Evolutionary conservation across 2,329 filamentous ascomycete species (phyloP), one percentile per base, ranked within the genome.

Genomic region (Alternaria sp.): DNA sequence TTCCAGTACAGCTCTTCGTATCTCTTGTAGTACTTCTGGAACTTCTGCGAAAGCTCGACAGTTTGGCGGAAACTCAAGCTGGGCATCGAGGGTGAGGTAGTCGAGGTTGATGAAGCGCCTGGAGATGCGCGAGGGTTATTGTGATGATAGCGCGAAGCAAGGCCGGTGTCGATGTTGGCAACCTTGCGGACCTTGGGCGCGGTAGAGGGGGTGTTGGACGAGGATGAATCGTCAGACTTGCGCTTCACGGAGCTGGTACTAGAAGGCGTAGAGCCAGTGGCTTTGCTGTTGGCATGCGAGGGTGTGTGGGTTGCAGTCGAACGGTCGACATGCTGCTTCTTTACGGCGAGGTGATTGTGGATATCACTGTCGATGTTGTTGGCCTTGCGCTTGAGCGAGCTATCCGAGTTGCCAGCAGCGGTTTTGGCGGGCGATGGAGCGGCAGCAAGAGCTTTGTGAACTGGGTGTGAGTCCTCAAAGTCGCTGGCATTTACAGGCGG

Each of bases 401-500:
- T 69, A 54, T 79, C 72, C 9, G 76, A 74, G 59, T 75, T 74
- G 61, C 66, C 71, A 28, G 70, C 71, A 30, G 70, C 67, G 16
- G 62, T 62, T 59, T 79, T 80, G 14, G 71, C 73, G 2, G 75
- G 71, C 5, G 78, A 79, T 3, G 74, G 63, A 22, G 73, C 71
- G 8, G 72, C 75, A 12, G 74, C 75, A 26, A 77, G 74, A 11
- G 72, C 73, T 46, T 78, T 79, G 66, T 79, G 74, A 14, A 77
- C 74, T 12, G 78, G 76, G 53, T 80, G 70, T 64, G 79, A 78
- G 69, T 83, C 78, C 62, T 85, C 80, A 56, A 85, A 78, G 69
- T 89, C 86, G 20, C 86, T 88, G 28, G 85, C 84, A 71, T 87
- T 88, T 61, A 87, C 83, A 6, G 87, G 86, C 22, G 86, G 86